Conservation (phyloP, 1,139 yeast genomes). For the Yamadazyma conglobata region DNA sequence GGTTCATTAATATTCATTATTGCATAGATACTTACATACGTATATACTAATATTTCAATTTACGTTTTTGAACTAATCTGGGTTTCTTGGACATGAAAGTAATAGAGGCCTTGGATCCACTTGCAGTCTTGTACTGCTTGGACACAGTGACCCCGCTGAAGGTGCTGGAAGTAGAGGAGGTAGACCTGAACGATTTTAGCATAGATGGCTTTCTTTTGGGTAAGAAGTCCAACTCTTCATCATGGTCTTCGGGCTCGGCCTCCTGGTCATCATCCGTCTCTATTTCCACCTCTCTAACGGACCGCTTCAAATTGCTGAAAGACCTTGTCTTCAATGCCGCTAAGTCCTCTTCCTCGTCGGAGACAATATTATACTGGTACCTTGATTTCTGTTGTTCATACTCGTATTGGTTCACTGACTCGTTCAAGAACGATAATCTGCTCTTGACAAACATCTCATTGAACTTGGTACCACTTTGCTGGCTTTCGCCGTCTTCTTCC, state of each 20-base stretch:
- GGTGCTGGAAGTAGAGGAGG: conserved; percentile 33
- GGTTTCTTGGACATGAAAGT: conserved; percentile 46
- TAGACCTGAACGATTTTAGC: conserved; percentile 43
- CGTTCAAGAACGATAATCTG: conserved; percentile 58
- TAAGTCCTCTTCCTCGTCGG: conserved; percentile 41
- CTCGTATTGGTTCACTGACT: conserved; percentile 31
- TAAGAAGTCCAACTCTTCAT: conserved; percentile 31
- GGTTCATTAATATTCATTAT: too few relatives aligned
- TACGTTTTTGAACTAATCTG: conserved; percentile 7
- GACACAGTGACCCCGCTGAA: conserved; percentile 56
- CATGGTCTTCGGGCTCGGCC: conserved; percentile 16
- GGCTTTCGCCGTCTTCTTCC: conserved; percentile 18
- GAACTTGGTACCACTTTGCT: conserved; percentile 17
- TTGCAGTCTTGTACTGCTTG: conserved; percentile 53
- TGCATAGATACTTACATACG: not conserved
- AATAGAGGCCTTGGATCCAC: conserved; percentile 58
- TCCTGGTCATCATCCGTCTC: conserved; percentile 16
- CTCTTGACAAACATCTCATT: conserved; percentile 61
- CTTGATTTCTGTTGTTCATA: conserved; percentile 30
- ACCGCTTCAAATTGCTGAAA: conserved; percentile 21
- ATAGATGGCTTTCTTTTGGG: conserved; percentile 46
- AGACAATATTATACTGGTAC: conserved; percentile 32
- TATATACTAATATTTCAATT: conserved; percentile 7
- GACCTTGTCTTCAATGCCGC: conserved; percentile 47
- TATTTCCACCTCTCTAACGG: conserved; percentile 16